These are phyloP conservation scores for Cajanus cajan DNA, from an alignment of 306 rosid species.

Conservation along the genomic window DNA sequence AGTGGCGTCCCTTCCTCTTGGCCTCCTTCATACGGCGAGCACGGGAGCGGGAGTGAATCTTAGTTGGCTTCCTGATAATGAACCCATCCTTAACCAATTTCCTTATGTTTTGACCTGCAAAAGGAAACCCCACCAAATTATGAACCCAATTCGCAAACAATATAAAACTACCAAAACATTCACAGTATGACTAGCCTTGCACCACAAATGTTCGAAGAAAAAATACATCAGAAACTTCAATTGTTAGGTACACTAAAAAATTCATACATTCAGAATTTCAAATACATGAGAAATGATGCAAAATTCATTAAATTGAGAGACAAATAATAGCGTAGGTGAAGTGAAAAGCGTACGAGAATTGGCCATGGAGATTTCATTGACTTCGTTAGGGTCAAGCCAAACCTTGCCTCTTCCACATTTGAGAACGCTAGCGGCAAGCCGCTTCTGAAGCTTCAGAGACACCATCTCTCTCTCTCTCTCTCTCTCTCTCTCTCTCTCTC, in stretches of 20 bases:
- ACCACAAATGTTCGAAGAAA: not conserved
- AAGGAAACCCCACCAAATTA: not conserved
- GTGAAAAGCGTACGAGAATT: constrained; percentile 68
- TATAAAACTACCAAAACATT: not conserved
- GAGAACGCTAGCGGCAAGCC: constrained; percentile 90
- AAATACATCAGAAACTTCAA: not conserved
- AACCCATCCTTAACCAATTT: constrained; percentile 97
- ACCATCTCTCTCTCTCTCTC: constrained; percentile 49
- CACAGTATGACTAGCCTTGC: not conserved
- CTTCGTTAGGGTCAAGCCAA: constrained; percentile 96
- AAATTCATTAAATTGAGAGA: not conserved
- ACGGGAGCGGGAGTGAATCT: constrained; percentile 94
- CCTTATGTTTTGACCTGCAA: constrained; percentile 81
- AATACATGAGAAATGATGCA: not conserved
- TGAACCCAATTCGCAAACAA: not conserved
- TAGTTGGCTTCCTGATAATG: constrained; percentile 93
- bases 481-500: constrained; percentile 1
- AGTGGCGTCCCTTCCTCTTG: constrained; percentile 94
- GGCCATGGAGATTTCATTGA: constrained; percentile 94
- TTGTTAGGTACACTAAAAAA: not conserved
- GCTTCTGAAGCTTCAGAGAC: constrained; percentile 93
- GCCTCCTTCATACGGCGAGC: constrained; percentile 94
- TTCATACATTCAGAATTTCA: not conserved
- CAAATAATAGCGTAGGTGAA: not conserved
- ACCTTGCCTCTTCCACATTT: constrained; percentile 93